Conservation (phyloP, 441 rosid species). For the Pelargonium exstipulatum region DNA sequence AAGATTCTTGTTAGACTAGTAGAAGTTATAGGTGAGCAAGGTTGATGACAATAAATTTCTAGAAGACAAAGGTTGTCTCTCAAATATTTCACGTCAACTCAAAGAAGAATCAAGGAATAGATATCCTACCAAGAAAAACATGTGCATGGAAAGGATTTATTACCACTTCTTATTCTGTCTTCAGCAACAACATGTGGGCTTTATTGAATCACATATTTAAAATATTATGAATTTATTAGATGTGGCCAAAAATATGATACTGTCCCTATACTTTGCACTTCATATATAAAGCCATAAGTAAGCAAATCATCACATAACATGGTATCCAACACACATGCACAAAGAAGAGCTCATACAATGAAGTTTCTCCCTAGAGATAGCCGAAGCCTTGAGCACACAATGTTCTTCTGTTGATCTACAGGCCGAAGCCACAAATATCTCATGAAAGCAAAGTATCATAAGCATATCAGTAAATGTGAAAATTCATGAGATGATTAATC, state of each 20-base stretch:
- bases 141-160: not conserved
- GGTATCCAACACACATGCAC: not conserved
- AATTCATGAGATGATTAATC: not conserved
- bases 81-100: slow-evolving; percentile 3
- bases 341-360: not conserved
- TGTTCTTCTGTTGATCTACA: not conserved
- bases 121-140: not conserved
- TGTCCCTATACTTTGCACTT: not conserved
- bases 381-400: not conserved
- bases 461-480: not conserved
- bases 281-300: slow-evolving; percentile 1
- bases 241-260: not conserved
- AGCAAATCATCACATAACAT: not conserved
- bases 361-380: slow-evolving; percentile 1
- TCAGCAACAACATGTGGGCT: not conserved
- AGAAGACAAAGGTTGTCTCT: not conserved
- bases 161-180: not conserved
- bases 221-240: not conserved
- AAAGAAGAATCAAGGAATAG: not conserved
- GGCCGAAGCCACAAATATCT: not conserved
- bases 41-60: not conserved
- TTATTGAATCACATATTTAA: not conserved
- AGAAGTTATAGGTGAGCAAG: not conserved
- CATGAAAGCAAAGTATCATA: not conserved
- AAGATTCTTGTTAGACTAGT: not conserved